Base-by-base conservation (phyloP, 2,329 filamentous ascomycete species). In the Fulvia fulva region DNA sequence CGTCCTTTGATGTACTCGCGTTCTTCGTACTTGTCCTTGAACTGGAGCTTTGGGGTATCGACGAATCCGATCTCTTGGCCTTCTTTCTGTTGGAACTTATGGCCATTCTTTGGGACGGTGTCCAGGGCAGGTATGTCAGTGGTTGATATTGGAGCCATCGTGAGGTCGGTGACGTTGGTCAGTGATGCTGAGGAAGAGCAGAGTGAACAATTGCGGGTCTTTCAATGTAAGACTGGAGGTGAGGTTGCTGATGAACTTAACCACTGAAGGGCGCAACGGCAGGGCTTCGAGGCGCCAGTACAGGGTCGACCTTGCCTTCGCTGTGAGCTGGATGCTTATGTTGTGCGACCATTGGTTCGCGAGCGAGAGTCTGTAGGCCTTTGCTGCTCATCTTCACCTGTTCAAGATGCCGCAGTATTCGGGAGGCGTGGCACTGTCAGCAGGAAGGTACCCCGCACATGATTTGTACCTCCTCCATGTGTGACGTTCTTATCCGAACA, bases 1-100 rank as follows among this genome's bases (percentile, higher is more conserved):
- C 74, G 71, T 44, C 73, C 71, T 30, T 70, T 70, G 47, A 66
- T 64, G 67, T 71, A 75, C 55, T 68, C 65, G 44, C 74, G 64
- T 53, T 75, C 63, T 32, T 64, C 63, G 22, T 63, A 57, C 44
- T 64, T 61, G 44, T 59, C 60, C 9, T 63, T 57, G 55, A 68
- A 68, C 16, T 61, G 22, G 30, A 56, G 55, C 16, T 49, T 37
- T 3, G 63, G 53, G 11, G 52, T 45, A 2, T 32, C 41, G 25
- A 49, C 26, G 44, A 63, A 63, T 6, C 61, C 63, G 44, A 61
- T 52, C 23, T 57, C 54, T n/a, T 56, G 34, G 19, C 49, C 46
- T 11, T 45, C 47, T n/a, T 52, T 60, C 12, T 56, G 57, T 30
- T 56, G 21, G 55, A 53, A 57, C 22, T 61, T 63, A 23, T 47